Evolutionary conservation across 2,329 filamentous ascomycete genomes (phyloP).

Genomic region (Arthrobotrys megalospora): DNA sequence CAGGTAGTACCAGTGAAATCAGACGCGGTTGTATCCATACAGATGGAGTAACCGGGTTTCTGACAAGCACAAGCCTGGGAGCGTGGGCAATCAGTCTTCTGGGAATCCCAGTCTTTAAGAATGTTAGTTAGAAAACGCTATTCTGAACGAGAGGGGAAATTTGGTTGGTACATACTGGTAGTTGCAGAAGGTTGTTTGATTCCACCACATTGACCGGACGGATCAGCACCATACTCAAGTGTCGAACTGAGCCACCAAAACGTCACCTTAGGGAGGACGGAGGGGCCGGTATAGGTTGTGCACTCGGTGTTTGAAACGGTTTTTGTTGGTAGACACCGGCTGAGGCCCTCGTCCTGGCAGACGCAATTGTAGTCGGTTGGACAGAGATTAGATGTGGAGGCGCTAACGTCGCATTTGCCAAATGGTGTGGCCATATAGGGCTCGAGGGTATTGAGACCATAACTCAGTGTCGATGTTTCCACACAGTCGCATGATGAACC

Average conservation of each 20-base stretch:
- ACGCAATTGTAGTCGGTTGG: constrained; percentile 46
- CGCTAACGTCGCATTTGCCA: constrained; percentile 15
- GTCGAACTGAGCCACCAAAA: constrained; percentile 39
- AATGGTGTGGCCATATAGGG: constrained; percentile 54
- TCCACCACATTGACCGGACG: constrained; percentile 57
- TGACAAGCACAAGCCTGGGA: constrained; percentile 45
- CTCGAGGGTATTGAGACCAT: constrained; percentile 25
- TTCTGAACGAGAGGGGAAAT: background rate
- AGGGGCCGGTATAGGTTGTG: constrained; percentile 29
- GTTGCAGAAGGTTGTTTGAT: constrained; percentile 6
- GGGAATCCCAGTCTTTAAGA: constrained; percentile 31
- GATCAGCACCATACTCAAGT: constrained; percentile 33
- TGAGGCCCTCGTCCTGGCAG: constrained; percentile 23
- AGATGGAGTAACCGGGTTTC: constrained; percentile 27
- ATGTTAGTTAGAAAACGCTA: background rate
- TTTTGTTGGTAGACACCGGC: constrained; percentile 44
- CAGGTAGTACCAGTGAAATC: constrained; percentile 31
- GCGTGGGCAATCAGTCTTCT: constrained; percentile 38
- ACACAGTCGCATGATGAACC: constrained; percentile 21
- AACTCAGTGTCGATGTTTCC: constrained; percentile 5
- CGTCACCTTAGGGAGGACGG: background rate
- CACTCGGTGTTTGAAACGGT: constrained; percentile 18
- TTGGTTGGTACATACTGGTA: constrained; percentile 16
- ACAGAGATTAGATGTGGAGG: constrained; percentile 37
- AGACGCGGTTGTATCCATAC: constrained; percentile 25